Conservation (phyloP, 2,329 filamentous ascomycete genomes). For the Metarhizium humberi region DNA sequence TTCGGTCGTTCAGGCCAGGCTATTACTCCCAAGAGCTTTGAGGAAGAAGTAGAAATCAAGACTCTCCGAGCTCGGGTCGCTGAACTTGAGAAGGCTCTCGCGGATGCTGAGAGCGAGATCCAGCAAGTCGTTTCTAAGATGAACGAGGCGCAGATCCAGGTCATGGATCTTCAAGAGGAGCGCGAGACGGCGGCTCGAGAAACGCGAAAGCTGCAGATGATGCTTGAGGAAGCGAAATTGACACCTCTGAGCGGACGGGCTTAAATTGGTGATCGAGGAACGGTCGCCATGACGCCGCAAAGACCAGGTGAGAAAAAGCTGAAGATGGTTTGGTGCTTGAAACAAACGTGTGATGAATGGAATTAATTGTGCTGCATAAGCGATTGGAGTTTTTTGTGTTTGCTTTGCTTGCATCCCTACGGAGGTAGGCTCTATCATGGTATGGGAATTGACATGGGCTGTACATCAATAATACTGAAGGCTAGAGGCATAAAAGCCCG, state of each 20-base stretch:
- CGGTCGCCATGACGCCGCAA: background rate
- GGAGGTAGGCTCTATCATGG: constrained; percentile 7
- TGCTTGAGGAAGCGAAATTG: constrained; percentile 55
- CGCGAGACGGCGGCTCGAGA: constrained; percentile 65
- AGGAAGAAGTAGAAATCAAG: constrained; percentile 65
- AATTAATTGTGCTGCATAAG: constrained; percentile 22
- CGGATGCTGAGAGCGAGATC: constrained; percentile 61
- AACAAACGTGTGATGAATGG: background rate
- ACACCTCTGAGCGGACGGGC: constrained; percentile 26
- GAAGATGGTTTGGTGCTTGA: background rate
- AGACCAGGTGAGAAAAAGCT: background rate
- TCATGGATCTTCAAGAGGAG: constrained; percentile 68
- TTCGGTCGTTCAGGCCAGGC: constrained; percentile 30
- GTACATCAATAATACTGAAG: background rate
- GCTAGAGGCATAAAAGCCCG: background rate
- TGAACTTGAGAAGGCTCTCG: constrained; percentile 70
- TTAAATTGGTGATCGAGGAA: background rate
- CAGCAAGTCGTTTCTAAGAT: constrained; percentile 71
- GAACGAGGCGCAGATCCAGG: constrained; percentile 75
- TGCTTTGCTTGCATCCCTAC: constrained; percentile 12
- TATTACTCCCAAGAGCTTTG: constrained; percentile 55
- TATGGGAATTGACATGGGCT: background rate
- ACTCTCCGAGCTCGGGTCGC: constrained; percentile 68
- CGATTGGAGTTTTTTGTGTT: constrained; percentile 26
- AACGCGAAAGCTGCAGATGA: constrained; percentile 58